Evolutionary conservation across 2,329 filamentous ascomycete genomes (phyloP), one percentile per base, ranked within the genome.

Genomic region (Paramyrothecium sp.): DNA sequence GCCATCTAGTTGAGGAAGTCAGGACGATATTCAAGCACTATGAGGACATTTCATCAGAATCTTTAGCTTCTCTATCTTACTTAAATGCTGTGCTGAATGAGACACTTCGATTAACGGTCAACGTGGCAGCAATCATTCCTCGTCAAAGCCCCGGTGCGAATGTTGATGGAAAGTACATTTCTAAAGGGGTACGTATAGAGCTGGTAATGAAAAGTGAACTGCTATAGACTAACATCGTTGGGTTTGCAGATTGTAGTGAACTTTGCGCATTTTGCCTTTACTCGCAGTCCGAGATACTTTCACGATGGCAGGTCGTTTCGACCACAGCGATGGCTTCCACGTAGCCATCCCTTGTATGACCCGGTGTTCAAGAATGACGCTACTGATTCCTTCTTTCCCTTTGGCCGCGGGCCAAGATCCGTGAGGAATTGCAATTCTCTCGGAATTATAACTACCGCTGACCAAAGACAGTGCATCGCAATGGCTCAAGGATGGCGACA

Each of bases 401-500:
- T 51, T 33, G 49, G 49, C 30, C 49, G 26, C 23, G 49, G 49
- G n/a, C 49, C 49, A 5, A 21, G 49, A 51, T 51, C 49, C 11
- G 22, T 51, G 26, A 51, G 49, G 19, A 11, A 30, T 51, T 30
- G 10, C n/a, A n/a, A n/a, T 4, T 30, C 26, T 30, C 26, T 10
- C 10, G n/a, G n/a, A 10, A 21, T n/a, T 8, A 30, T 4, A 4
- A 44, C 5, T 44, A 16, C 13, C 13, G 4, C 13, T 44, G 5
- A 16, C 5, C 13, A 4, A 16, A 44, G 30, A 19, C n/a, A 51
- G 49, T 51, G 49, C 30, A 51, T 51, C n/a, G 22, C 49, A 7
- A 51, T 51, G 49, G 49, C 49, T 4, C 49, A 51, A 51, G 49
- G 49, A 16, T 51, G 49, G 49, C 20, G 49, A 23, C 49, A 51